Conservation (phyloP, 306 rosid genomes). For the Canavalia ensiformis region DNA sequence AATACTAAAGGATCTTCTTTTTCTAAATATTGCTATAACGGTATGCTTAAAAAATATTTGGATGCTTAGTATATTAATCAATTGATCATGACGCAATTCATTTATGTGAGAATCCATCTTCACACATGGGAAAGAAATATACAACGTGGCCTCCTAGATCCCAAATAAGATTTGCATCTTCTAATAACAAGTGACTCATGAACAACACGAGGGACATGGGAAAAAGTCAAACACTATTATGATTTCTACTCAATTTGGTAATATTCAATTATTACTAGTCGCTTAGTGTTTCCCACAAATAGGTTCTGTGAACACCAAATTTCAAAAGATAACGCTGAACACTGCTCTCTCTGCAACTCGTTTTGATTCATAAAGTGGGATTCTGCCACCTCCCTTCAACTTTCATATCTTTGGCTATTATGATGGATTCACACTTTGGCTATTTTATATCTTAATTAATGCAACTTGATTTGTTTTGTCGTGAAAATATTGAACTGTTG, state of each 20-base stretch:
- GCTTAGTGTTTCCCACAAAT: constrained; percentile 26
- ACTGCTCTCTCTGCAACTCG: neutral
- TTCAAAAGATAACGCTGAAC: constrained; percentile 29
- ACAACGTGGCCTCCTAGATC: constrained; percentile 29
- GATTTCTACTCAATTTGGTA: neutral
- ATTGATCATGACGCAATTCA: constrained; percentile 28
- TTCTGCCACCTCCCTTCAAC: neutral
- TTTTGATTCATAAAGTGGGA: constrained; percentile 15
- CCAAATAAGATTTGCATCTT: constrained; percentile 38
- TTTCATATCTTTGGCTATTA: neutral
- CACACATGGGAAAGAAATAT: constrained; percentile 41
- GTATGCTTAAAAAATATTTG: constrained; percentile 3
- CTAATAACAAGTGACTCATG: neutral
- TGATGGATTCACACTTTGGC: neutral
- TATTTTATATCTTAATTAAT: constrained; percentile 20
- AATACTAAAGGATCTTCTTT: constrained; percentile 23
- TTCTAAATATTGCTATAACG: neutral
- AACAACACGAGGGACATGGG: constrained; percentile 18
- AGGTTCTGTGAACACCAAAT: constrained; percentile 10
- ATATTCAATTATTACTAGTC: neutral
- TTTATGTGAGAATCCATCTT: constrained; percentile 31
- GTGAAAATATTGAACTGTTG: neutral
- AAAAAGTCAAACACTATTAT: constrained; percentile 44
- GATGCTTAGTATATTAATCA: neutral
- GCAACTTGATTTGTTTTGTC: neutral